phyloP scores from a whole-genome alignment of 768 basidiomycete species.

The Kwoniella pini region DNA sequence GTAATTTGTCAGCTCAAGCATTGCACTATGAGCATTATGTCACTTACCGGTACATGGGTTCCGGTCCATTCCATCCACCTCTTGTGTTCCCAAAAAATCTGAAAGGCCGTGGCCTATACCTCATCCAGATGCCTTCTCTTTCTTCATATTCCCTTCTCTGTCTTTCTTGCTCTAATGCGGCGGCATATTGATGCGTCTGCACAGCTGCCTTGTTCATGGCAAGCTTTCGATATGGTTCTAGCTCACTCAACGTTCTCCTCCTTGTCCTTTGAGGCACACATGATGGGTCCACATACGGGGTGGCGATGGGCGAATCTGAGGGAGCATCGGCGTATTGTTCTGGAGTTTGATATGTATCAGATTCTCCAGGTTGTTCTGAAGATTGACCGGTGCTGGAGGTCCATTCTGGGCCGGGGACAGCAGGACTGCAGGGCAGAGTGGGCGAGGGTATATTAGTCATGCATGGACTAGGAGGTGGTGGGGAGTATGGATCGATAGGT shows the following conservation, averaged over 20 bases:
- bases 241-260: constrained; percentile 6
- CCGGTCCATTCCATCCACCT: background rate
- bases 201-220: constrained; percentile 12
- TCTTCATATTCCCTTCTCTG: constrained; percentile 1
- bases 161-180: constrained; percentile 1
- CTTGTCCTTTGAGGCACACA: background rate
- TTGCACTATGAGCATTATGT: background rate
- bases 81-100: background rate
- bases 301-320: background rate
- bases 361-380: background rate
- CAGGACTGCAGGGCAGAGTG: background rate
- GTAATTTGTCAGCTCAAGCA: background rate
- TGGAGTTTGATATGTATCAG: background rate
- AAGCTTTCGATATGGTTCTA: constrained; percentile 18
- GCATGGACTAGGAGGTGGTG: constrained; percentile 17
- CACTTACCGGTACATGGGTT: constrained; percentile 7
- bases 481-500: constrained; percentile 14
- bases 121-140: constrained; percentile 14
- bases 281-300: background rate
- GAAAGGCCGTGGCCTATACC: background rate
- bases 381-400: background rate
- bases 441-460: constrained; percentile 3
- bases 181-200: background rate
- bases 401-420: background rate
- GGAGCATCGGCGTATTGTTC: background rate